These are phyloP conservation scores for Paramecium primaurelia DNA, from an alignment of 73 alveolate species.

Conservation along the genomic window DNA sequence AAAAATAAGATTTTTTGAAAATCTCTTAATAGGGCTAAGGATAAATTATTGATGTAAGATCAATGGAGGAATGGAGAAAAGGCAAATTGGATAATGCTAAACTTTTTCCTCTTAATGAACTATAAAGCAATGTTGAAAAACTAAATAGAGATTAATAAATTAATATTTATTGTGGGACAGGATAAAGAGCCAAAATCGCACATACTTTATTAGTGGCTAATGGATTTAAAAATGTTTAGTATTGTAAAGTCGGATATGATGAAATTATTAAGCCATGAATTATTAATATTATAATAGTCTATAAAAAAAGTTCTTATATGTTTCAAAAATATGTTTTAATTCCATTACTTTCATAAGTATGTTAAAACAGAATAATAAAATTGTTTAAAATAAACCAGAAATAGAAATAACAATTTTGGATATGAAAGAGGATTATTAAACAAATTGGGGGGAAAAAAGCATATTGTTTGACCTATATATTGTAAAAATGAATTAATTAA, in stretches of 20 bases:
- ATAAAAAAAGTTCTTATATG: no score
- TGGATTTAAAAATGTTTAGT: neutral
- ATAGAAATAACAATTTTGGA: no score
- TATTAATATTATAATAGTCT: neutral
- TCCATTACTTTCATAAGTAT: no score
- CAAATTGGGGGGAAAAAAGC: no score
- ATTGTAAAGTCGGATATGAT: slow-evolving; percentile 44
- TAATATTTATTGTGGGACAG: slow-evolving; percentile 54
- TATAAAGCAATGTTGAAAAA: neutral
- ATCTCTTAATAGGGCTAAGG: neutral
- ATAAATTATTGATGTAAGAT: slow-evolving; percentile 43
- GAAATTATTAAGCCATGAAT: neutral
- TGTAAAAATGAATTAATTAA: no score
- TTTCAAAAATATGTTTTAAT: no score
- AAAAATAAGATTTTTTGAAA: neutral
- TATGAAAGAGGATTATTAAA: no score
- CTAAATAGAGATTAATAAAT: slow-evolving; percentile 5
- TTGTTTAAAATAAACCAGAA: no score
- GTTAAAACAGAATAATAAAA: no score
- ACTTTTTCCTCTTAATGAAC: slow-evolving; percentile 41
- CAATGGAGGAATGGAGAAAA: slow-evolving; percentile 35
- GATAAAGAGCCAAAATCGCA: slow-evolving; percentile 60
- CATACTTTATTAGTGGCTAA: slow-evolving; percentile 26
- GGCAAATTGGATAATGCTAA: slow-evolving; percentile 40
- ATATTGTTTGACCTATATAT: no score